A percentile compares a stretch with the other conserved stretches of the same genome.
These are phyloP conservation scores for Daldinia sp. DNA, from an alignment of 2,329 filamentous ascomycete genomes.

Conservation along the genomic window DNA sequence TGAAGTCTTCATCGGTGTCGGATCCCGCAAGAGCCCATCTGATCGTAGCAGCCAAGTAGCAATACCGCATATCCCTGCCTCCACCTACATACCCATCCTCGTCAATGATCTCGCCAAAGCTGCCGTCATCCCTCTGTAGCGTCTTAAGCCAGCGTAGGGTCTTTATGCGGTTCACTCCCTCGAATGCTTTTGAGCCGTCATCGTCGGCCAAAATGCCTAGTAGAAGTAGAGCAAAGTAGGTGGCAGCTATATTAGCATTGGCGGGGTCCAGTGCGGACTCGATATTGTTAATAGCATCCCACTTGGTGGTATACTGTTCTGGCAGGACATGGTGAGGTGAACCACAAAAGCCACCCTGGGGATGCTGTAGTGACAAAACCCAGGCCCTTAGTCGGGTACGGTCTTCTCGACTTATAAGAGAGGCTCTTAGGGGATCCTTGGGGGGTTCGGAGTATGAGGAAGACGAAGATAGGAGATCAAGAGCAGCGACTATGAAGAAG, in stretches of 20 bases:
- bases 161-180: constrained; percentile 73
- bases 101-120: constrained; percentile 86
- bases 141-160: constrained; percentile 79
- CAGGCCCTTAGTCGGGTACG: constrained; percentile 70
- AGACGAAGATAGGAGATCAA: constrained; percentile 81
- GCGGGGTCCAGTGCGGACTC: constrained; percentile 55
- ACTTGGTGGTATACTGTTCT: constrained; percentile 50
- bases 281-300: constrained; percentile 50
- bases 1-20: constrained; percentile 74
- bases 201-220: constrained; percentile 67
- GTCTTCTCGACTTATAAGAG: constrained; percentile 62
- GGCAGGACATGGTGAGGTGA: constrained; percentile 76
- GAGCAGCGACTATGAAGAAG: constrained; percentile 87
- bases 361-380: constrained; percentile 89
- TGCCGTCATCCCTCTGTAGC: constrained; percentile 86
- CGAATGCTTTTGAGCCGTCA: constrained; percentile 62
- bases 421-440: constrained; percentile 65
- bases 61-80: constrained; percentile 86
- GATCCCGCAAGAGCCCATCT: constrained; percentile 83
- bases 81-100: constrained; percentile 73
- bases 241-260: constrained; percentile 83
- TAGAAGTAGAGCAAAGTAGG: constrained; percentile 85
- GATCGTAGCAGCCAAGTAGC: constrained; percentile 84
- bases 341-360: constrained; percentile 87
- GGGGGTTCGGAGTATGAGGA: constrained; percentile 58